Base-by-base conservation (phyloP, 495 filamentous ascomycete genomes). In the Delitschia confertaspora region DNA sequence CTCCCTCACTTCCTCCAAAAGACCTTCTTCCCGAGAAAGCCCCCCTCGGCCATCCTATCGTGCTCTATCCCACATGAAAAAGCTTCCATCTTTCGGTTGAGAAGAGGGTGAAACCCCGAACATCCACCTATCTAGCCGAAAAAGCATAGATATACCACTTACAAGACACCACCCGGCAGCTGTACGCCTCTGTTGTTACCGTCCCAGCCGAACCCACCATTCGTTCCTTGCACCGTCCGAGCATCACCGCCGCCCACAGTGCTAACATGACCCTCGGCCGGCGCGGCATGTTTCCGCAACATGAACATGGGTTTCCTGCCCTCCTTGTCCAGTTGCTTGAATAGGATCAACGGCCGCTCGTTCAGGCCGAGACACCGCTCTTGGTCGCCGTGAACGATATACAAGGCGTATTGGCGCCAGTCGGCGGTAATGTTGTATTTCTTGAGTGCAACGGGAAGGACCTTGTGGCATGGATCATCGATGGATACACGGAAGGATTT, bases 281-380 rank as follows among this genome's bases (percentile, higher is more conserved):
- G 64, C 38, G 53, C 61, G 2, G 69, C 69, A 49, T 71, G 72
- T 63, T 84, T 85, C 35, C 91, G 69, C 29, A 98, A 64, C 91
- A 98, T 98, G 59, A 96, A 98, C 91, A 98, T 96, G 23, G 91
- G 91, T 59, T 98, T 98, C 62, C 86, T 80, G 9, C 93, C 93
- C 65, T 98, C 91, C 55, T 83, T 85, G 60, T 95, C 88, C 32
- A 96, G 69, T 56, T 95, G 88, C 67, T 98, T 98, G 69, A 98
- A 98, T 45, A 98, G 68, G 43, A 94, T 86, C 30, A 98, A 70
- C 17, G 91, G 91, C 56, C 88, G 85, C 65, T 98, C 91, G 25
- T 95, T 81, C 44, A 94, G 64, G 1, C 81, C 87, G 14, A 98
- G 66, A 63, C 91, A 98, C 17, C 91, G 78, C 67, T 98, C 91